A percentile compares a stretch with the other conserved stretches of the same genome.
phyloP scores from a whole-genome alignment of 495 filamentous ascomycete species.

The Penicillium tannophilum region DNA sequence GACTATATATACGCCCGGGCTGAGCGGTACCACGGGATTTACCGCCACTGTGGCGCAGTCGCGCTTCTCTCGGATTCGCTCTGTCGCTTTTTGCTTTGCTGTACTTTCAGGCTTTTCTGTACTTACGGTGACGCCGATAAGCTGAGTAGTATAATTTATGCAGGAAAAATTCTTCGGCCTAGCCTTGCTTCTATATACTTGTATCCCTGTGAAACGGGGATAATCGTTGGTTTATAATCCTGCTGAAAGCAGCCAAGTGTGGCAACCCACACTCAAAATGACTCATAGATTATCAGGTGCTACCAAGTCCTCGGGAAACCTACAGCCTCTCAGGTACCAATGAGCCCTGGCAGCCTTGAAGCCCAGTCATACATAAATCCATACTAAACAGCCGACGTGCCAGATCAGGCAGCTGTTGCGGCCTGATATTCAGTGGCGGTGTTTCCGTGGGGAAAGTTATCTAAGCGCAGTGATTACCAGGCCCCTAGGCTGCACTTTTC shows the following conservation, averaged over 20 bases:
- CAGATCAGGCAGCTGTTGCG: neutral
- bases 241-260: neutral
- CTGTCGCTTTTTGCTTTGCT: neutral
- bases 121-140: conserved; percentile 1
- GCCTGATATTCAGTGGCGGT: neutral
- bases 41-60: conserved; percentile 11
- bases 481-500: neutral
- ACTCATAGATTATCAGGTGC: conserved; percentile 1
- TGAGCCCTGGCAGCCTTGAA: neutral
- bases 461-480: neutral
- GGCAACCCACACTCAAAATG: neutral
- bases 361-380: neutral
- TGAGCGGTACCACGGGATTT: neutral
- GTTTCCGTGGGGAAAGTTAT: neutral
- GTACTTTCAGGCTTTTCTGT: neutral
- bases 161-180: neutral
- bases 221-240: neutral
- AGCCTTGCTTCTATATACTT: neutral
- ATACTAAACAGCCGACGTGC: neutral
- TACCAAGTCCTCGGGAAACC: neutral
- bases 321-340: neutral
- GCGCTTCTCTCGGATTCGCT: neutral
- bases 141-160: neutral
- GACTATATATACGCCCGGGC: conserved; percentile 11
- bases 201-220: neutral